Base-by-base conservation (phyloP, 2,329 filamentous ascomycete genomes). In the Colletotrichum simmondsii region DNA sequence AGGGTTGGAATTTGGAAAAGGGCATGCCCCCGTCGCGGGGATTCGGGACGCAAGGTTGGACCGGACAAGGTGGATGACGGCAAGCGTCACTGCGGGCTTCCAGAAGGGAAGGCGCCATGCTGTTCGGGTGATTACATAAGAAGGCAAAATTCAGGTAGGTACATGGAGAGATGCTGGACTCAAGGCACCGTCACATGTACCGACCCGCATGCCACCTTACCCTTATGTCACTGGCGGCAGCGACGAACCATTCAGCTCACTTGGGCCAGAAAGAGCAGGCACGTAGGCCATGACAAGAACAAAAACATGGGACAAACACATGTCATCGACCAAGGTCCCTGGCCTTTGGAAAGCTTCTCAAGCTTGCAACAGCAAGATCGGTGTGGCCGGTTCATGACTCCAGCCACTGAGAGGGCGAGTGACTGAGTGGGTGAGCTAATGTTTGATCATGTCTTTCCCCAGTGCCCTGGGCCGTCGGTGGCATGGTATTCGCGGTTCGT, bases 251-350 rank as follows among this genome's bases (percentile, higher is more conserved):
- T 19, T 42, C 16, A 42, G 37, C 37, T 42, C 16, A 42, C 14
- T 19, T 19, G 16, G 37, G 37, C 32, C 10, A 35, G 32, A 35
- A 35, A 35, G 11, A 35, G 4, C 32, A 35, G 32, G 32, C 32
- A 5, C 10, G 32, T 35, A 35, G 32, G 11, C 32, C 32, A 35
- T 35, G 32, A 11, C 32, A 12, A 35, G 32, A 35, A 35, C 32
- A 49, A 42, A 49, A 46, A 26, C 37, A n/a, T 61, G 59, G 71
- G 60, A 70, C 61, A 72, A 65, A 70, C 71, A 65, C 66, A 72
- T 72, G 71, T 72, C 71, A 70, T 71, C 59, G 46, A 56, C 59
- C 70, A 49, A 49, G 67, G 56, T 28, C n/a, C 54, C 70, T 61
- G 65, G 46, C 22, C 65, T 24, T 52, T 19, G 58, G 32, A 54